Evolutionary conservation across 2,329 filamentous ascomycete genomes (phyloP).

Genomic region (Ophiostoma australiae): DNA sequence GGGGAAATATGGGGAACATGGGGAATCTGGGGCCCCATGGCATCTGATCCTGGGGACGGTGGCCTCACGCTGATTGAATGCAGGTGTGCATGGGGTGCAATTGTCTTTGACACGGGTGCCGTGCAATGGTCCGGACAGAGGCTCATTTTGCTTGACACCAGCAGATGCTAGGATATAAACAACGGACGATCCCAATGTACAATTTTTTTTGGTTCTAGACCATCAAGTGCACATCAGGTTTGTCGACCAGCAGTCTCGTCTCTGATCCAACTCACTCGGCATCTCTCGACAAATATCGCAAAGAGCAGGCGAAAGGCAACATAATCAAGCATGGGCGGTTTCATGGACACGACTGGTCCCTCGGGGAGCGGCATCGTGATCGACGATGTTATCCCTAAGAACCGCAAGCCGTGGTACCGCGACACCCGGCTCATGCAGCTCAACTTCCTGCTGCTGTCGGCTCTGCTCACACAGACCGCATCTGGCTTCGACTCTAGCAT

Average conservation of each 20-base stretch:
- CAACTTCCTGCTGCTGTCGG: constrained; percentile 34
- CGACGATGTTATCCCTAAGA: constrained; percentile 25
- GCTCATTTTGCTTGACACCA: neutral
- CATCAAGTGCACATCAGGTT: neutral
- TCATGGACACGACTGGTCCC: constrained; percentile 54
- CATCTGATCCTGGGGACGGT: neutral
- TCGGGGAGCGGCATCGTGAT: constrained; percentile 20
- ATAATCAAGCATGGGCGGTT: constrained; percentile 71
- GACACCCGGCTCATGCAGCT: constrained; percentile 31
- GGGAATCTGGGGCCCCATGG: constrained; percentile 18
- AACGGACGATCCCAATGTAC: constrained; percentile 1
- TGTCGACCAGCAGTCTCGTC: neutral
- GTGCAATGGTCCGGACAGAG: constrained; percentile 1
- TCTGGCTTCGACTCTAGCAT: constrained; percentile 36
- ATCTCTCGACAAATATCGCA: constrained; percentile 47
- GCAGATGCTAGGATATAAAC: neutral
- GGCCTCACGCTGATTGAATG: neutral
- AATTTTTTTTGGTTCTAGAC: neutral
- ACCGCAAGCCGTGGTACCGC: constrained; percentile 28
- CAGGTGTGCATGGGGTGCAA: neutral
- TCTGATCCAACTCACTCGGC: neutral
- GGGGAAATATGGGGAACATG: constrained; percentile 18
- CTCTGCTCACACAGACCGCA: constrained; percentile 34
- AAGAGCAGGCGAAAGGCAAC: constrained; percentile 35
- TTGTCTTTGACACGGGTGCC: neutral